Conservation (phyloP, 2,329 filamentous ascomycete genomes). For the Gremmenia infestans region DNA sequence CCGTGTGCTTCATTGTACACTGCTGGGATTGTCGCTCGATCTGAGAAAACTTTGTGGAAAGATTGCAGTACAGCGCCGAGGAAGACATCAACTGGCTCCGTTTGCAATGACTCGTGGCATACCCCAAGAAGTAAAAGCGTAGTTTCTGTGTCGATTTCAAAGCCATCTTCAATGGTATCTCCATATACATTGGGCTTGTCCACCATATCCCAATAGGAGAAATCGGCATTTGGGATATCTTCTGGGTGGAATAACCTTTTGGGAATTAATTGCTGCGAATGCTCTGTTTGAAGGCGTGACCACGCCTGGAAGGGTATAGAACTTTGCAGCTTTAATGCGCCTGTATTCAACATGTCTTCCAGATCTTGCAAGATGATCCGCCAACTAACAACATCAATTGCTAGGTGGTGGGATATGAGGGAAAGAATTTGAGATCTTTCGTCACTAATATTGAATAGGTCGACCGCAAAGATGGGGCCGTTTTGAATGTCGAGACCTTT, state of each 20-base stretch:
- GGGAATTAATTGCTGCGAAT: constrained; percentile 25
- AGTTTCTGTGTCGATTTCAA: constrained; percentile 37
- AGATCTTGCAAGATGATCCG: constrained; percentile 34
- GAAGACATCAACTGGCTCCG: constrained; percentile 37
- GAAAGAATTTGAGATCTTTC: constrained; percentile 32
- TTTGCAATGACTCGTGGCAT: constrained; percentile 31
- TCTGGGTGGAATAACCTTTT: constrained; percentile 26
- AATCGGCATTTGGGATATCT: constrained; percentile 25
- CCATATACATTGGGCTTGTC: constrained; percentile 30
- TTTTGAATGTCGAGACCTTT: constrained; percentile 27
- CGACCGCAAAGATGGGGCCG: constrained; percentile 14
- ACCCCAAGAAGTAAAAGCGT: constrained; percentile 23
- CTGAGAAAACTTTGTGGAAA: constrained; percentile 34
- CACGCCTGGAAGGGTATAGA: constrained; percentile 36
- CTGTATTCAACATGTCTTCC: constrained; percentile 23
- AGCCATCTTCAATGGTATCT: constrained; percentile 30
- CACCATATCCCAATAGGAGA: constrained; percentile 36
- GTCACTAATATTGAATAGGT: constrained; percentile 8
- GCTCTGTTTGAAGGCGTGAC: constrained; percentile 30
- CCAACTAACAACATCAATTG: constrained; percentile 35
- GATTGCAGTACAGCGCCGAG: constrained; percentile 33
- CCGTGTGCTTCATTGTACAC: constrained; percentile 41
- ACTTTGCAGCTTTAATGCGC: not conserved
- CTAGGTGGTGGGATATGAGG: constrained; percentile 17
- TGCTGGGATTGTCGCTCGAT: constrained; percentile 23